These are phyloP conservation scores for Stenogyne calaminthoides DNA, from an alignment of 305 asterid species.

Conservation along the genomic window DNA sequence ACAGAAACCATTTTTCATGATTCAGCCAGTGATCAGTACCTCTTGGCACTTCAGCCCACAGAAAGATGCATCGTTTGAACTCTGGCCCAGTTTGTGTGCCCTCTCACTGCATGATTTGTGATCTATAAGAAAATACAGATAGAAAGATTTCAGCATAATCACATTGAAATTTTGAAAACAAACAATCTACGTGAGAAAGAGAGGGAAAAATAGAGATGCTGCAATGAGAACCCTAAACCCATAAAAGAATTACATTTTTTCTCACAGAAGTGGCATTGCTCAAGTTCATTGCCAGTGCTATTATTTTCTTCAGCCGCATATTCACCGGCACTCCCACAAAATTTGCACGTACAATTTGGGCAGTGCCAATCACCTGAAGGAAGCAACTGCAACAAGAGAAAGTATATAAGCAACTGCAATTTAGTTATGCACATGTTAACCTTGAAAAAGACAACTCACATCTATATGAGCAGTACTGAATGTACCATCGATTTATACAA, in stretches of 20 bases:
- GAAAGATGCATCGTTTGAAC: constrained; percentile 55
- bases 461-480: neutral
- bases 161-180: constrained; percentile 26
- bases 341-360: constrained; percentile 85
- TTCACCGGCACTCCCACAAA: constrained; percentile 59
- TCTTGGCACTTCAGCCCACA: constrained; percentile 88
- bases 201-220: constrained; percentile 1
- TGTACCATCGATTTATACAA: neutral
- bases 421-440: neutral
- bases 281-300: constrained; percentile 46
- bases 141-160: constrained; percentile 25
- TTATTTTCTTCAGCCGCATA: constrained; percentile 42
- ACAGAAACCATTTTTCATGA: constrained; percentile 9
- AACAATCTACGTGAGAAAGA: neutral
- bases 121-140: constrained; percentile 50
- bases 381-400: constrained; percentile 60
- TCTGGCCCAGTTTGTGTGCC: constrained; percentile 38
- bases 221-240: constrained; percentile 16
- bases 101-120: constrained; percentile 71
- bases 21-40: constrained; percentile 51
- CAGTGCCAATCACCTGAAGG: constrained; percentile 98
- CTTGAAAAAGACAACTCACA: neutral
- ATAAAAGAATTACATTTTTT: constrained; percentile 65
- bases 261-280: constrained; percentile 75
- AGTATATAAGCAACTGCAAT: constrained; percentile 15